Evolutionary conservation across 768 basidiomycete species (phyloP).

Genomic region (Macrolepiota albuminosa): DNA sequence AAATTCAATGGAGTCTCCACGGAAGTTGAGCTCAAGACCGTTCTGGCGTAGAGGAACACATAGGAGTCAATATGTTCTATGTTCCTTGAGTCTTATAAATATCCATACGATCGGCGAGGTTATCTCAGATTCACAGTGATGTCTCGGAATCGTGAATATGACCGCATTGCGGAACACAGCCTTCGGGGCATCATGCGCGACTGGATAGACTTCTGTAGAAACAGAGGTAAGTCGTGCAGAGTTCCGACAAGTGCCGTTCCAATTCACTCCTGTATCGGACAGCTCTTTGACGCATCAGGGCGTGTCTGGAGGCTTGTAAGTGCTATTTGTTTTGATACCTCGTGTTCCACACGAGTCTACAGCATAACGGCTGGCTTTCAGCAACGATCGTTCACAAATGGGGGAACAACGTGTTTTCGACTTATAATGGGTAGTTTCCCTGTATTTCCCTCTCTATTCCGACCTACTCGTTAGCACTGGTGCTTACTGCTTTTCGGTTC

Average conservation of each 20-base stretch:
- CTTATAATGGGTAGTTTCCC: constrained; percentile 18
- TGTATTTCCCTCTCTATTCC: constrained; percentile 29
- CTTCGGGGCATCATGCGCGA: background rate
- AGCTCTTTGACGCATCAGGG: constrained; percentile 32
- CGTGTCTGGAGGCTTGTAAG: constrained; percentile 36
- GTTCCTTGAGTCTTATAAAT: background rate
- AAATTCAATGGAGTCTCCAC: background rate
- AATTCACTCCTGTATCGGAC: constrained; percentile 11
- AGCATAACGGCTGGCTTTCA: constrained; percentile 31
- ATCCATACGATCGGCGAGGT: constrained; percentile 3
- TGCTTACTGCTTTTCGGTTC: constrained; percentile 30
- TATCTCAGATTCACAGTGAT: constrained; percentile 9
- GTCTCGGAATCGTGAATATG: constrained; percentile 8
- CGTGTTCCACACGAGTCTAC: constrained; percentile 71
- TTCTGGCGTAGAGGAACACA: background rate
- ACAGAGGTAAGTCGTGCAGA: constrained; percentile 1
- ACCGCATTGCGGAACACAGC: constrained; percentile 6
- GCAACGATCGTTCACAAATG: constrained; percentile 23
- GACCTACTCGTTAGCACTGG: constrained; percentile 42
- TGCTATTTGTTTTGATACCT: constrained; percentile 56
- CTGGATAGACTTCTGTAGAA: constrained; percentile 3
- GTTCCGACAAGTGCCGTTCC: background rate
- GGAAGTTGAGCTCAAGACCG: background rate
- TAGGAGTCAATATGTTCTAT: background rate
- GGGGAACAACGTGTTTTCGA: constrained; percentile 13